Percentiles rank a stretch among this genome's conserved stretches.
Evolutionary conservation across 202 grass and related monocot species (phyloP).

Genomic region (Hordeum pubiflorum): DNA sequence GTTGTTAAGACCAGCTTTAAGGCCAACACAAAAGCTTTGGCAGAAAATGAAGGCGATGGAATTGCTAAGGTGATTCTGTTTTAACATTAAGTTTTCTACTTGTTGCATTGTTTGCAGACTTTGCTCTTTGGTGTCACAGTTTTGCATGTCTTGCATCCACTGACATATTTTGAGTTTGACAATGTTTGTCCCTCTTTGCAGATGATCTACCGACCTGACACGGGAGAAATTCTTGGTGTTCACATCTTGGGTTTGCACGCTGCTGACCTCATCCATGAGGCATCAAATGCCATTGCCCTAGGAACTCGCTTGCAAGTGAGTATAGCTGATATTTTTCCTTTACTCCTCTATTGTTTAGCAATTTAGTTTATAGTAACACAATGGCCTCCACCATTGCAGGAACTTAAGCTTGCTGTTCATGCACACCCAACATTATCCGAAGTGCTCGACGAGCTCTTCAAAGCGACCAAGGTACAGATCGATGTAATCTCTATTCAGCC

Average conservation of each 20-base stretch:
- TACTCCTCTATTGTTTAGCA: background rate
- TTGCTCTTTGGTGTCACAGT: background rate
- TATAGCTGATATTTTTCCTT: background rate
- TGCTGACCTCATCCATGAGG: constrained; percentile 87
- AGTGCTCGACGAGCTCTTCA: constrained; percentile 95
- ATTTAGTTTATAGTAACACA: background rate
- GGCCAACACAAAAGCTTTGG: constrained; percentile 96
- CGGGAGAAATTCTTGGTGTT: constrained; percentile 85
- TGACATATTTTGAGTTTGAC: background rate
- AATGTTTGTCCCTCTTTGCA: constrained; percentile 28
- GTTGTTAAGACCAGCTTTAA: constrained; percentile 97
- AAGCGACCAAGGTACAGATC: constrained; percentile 70
- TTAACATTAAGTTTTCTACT: background rate
- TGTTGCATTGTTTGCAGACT: background rate
- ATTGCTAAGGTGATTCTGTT: constrained; percentile 66
- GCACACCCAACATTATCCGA: constrained; percentile 88
- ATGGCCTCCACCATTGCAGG: constrained; percentile 28
- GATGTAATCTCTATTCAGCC: background rate
- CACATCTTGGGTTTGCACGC: constrained; percentile 97
- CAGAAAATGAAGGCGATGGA: constrained; percentile 96
- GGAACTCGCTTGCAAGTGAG: constrained; percentile 72
- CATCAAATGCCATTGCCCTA: constrained; percentile 88
- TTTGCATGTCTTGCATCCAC: background rate
- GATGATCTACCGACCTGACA: constrained; percentile 91
- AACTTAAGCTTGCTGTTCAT: constrained; percentile 80